A percentile compares a stretch with the other conserved stretches of the same genome.
phyloP scores from a whole-genome alignment of 1,284 basidiomycete species.

The Peniophora sp. region DNA sequence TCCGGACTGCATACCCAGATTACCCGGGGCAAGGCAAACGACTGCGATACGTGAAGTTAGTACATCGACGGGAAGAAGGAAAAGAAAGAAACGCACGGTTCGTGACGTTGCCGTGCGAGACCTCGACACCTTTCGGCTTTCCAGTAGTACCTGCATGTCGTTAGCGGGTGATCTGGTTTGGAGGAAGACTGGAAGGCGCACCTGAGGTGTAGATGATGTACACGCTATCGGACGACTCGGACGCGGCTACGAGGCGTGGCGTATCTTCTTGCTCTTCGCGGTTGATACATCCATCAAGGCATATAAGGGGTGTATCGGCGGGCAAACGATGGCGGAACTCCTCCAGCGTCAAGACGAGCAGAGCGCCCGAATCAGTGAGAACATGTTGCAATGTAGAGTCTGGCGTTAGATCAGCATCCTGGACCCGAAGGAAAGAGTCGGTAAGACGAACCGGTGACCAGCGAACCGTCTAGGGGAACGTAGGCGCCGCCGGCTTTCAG shows the following conservation, averaged over 20 bases:
- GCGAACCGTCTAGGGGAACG: conserved; percentile 48
- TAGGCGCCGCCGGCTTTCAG: conserved; percentile 52
- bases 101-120: conserved; percentile 48
- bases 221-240: conserved; percentile 34
- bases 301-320: conserved; percentile 20
- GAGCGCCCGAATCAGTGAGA: conserved; percentile 36
- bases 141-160: conserved; percentile 42
- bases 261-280: conserved; percentile 18
- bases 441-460: conserved; percentile 30
- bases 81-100: conserved; percentile 32
- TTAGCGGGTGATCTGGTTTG: background rate
- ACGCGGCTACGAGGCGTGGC: conserved; percentile 30
- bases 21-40: conserved; percentile 44
- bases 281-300: conserved; percentile 32
- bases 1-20: conserved; percentile 46
- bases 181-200: conserved; percentile 17
- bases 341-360: conserved; percentile 35
- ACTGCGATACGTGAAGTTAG: conserved; percentile 26
- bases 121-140: conserved; percentile 51
- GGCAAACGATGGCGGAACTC: conserved; percentile 37
- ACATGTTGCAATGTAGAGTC: conserved; percentile 44
- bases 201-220: conserved; percentile 59
- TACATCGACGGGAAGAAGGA: background rate
- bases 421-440: background rate
- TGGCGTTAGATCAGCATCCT: background rate